A percentile compares a stretch with the other conserved stretches of the same genome.
phyloP scores from a whole-genome alignment of 1,284 basidiomycete species.

The Tilletiopsis washingtonensis region DNA sequence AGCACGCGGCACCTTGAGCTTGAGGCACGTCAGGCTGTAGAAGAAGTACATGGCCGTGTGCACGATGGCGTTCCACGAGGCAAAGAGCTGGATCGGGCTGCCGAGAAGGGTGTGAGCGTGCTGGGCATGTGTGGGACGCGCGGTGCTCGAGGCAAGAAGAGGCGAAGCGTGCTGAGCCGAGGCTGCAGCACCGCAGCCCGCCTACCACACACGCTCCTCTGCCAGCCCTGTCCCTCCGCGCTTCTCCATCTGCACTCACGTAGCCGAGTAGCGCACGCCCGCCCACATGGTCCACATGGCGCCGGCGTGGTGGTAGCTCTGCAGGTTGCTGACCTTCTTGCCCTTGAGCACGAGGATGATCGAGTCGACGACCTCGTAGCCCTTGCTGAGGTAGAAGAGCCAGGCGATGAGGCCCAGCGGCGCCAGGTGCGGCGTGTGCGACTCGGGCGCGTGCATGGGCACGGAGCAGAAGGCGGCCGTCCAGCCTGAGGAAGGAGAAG shows the following conservation, averaged over 20 bases:
- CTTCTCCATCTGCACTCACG: no score
- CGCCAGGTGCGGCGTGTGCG: constrained; percentile 26
- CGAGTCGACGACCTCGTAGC: constrained; percentile 46
- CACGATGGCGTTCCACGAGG: constrained; percentile 34
- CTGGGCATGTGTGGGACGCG: no score
- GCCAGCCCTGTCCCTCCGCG: no score
- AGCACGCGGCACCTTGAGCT: constrained; percentile 40
- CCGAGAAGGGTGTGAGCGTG: no score
- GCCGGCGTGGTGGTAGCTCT: constrained; percentile 37
- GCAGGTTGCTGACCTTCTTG: constrained; percentile 40
- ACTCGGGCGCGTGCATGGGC: constrained; percentile 30
- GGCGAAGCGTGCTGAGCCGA: no score
- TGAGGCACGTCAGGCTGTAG: constrained; percentile 40
- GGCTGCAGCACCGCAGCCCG: no score
- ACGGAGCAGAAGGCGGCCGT: constrained; percentile 45
- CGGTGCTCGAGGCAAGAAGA: no score
- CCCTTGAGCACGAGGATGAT: constrained; percentile 47
- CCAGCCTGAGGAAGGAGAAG: constrained; percentile 29
- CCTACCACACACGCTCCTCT: no score
- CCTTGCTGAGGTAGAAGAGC: constrained; percentile 47
- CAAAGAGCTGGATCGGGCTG: constrained; percentile 39
- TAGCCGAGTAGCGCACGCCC: constrained; percentile 38
- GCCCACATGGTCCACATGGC: constrained; percentile 46
- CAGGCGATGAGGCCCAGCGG: constrained; percentile 37
- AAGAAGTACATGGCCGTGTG: constrained; percentile 44